phyloP scores from a whole-genome alignment of 208 protist species.

The Wallacemonas sp. region DNA sequence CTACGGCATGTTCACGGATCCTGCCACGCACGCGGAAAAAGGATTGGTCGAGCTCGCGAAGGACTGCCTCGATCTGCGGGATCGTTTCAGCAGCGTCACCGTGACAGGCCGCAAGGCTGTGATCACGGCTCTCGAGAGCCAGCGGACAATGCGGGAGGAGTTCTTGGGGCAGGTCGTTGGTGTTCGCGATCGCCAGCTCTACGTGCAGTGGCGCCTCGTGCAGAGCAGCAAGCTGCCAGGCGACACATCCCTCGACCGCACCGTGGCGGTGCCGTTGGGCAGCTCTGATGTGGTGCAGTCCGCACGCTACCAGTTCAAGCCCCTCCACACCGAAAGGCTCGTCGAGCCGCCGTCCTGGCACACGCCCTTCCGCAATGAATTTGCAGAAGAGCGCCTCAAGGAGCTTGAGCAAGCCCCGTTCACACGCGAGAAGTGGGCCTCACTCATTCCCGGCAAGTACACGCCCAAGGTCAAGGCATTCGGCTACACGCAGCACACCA shows the following conservation, averaged over 20 bases:
- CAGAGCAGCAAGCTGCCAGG: slow-evolving; percentile 34
- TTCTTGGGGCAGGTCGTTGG: slow-evolving; percentile 81
- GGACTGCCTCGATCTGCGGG: slow-evolving; percentile 59
- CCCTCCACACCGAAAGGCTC: slow-evolving; percentile 41
- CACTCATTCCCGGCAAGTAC: slow-evolving; percentile 79
- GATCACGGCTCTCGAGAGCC: slow-evolving; percentile 38
- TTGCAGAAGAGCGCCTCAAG: slow-evolving; percentile 75
- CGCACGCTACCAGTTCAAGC: slow-evolving; percentile 33
- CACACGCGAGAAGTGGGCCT: slow-evolving; percentile 72
- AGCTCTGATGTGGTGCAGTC: slow-evolving; percentile 35
- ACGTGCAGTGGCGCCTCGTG: slow-evolving; percentile 81
- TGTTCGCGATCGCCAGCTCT: slow-evolving; percentile 69
- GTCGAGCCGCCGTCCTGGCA: slow-evolving; percentile 85
- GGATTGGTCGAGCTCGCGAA: slow-evolving; percentile 68
- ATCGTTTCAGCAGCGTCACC: slow-evolving; percentile 38
- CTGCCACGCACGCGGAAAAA: slow-evolving; percentile 27
- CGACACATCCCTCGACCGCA: slow-evolving; percentile 57
- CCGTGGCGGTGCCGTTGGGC: slow-evolving; percentile 71
- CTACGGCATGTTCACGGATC: slow-evolving; percentile 48
- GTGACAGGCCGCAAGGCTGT: slow-evolving; percentile 27
- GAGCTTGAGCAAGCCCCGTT: slow-evolving; percentile 76
- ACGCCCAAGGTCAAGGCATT: slow-evolving; percentile 85
- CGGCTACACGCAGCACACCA: slow-evolving; percentile 88
- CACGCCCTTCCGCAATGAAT: slow-evolving; percentile 91
- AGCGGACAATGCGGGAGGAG: slow-evolving; percentile 65